A percentile compares a stretch with the other conserved stretches of the same genome.
These are phyloP conservation scores for Leccinum ochraceum DNA, from an alignment of 768 basidiomycete species.

Conservation along the genomic window DNA sequence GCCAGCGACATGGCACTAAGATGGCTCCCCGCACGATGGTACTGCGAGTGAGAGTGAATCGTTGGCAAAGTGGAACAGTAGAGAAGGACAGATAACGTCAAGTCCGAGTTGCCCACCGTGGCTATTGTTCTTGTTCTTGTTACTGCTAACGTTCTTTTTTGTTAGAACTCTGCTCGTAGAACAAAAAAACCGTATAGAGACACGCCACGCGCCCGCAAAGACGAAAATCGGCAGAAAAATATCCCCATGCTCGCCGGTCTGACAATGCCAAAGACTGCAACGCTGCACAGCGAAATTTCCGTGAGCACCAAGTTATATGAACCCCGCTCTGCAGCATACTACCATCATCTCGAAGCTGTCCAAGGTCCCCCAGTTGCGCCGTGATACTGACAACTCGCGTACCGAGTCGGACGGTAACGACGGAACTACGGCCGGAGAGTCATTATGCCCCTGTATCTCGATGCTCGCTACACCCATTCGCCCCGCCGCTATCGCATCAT, in stretches of 20 bases:
- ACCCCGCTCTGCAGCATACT: not conserved
- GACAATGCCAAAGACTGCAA: not conserved
- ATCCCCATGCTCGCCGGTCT: not conserved
- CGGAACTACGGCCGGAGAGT: not conserved
- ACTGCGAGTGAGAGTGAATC: not conserved
- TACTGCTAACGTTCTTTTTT: not conserved
- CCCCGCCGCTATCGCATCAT: not conserved
- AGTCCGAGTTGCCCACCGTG: not conserved
- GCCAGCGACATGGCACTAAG: no score
- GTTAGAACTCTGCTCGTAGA: not conserved
- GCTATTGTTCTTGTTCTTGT: not conserved
- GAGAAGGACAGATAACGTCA: not conserved
- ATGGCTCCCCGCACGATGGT: constrained; percentile 1
- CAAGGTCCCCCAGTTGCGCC: not conserved
- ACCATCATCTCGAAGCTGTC: not conserved
- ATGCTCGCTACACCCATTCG: not conserved
- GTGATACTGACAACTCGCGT: not conserved
- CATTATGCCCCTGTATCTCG: not conserved
- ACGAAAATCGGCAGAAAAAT: not conserved
- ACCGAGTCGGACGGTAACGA: not conserved
- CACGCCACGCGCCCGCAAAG: not conserved
- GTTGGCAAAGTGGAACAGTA: no score
- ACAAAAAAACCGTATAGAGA: not conserved
- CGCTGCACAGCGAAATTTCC: not conserved
- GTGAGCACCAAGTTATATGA: not conserved